Evolutionary conservation across 768 basidiomycete genomes (phyloP).

Genomic region (Boletus fagicola): DNA sequence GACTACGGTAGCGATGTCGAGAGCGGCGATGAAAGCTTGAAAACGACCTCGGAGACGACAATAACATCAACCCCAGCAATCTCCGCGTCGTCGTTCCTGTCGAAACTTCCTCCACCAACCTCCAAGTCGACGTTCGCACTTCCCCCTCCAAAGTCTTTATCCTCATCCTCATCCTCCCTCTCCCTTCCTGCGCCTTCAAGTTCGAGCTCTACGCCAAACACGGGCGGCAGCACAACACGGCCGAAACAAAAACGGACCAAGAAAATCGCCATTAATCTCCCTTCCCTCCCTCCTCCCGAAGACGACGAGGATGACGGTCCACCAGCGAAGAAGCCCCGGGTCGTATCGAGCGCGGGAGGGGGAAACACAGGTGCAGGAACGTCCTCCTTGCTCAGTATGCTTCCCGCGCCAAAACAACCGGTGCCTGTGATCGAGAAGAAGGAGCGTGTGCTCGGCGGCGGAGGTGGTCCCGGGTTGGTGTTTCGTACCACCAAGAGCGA

Average conservation of each 20-base stretch:
- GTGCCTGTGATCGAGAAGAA: constrained; percentile 38
- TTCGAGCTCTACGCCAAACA: neutral
- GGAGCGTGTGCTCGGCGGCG: constrained; percentile 63
- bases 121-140: constrained; percentile 36
- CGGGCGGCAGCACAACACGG: constrained; percentile 14
- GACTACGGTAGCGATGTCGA: constrained; percentile 75
- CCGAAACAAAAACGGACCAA: constrained; percentile 43
- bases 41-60: constrained; percentile 5
- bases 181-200: constrained; percentile 28
- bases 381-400: constrained; percentile 68
- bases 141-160: constrained; percentile 33
- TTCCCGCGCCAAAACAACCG: constrained; percentile 68
- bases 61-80: neutral
- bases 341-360: constrained; percentile 39
- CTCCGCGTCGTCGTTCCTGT: constrained; percentile 12
- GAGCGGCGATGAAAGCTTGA: constrained; percentile 44
- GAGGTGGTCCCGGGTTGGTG: constrained; percentile 58
- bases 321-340: constrained; percentile 56
- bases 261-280: constrained; percentile 42
- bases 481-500: constrained; percentile 43
- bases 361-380: constrained; percentile 40
- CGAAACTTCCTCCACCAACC: constrained; percentile 29
- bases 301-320: constrained; percentile 51
- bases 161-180: constrained; percentile 26
- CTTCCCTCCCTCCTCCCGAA: constrained; percentile 30